phyloP scores from a whole-genome alignment of 2,329 filamentous ascomycete species.

The Pezicula radicicola region DNA sequence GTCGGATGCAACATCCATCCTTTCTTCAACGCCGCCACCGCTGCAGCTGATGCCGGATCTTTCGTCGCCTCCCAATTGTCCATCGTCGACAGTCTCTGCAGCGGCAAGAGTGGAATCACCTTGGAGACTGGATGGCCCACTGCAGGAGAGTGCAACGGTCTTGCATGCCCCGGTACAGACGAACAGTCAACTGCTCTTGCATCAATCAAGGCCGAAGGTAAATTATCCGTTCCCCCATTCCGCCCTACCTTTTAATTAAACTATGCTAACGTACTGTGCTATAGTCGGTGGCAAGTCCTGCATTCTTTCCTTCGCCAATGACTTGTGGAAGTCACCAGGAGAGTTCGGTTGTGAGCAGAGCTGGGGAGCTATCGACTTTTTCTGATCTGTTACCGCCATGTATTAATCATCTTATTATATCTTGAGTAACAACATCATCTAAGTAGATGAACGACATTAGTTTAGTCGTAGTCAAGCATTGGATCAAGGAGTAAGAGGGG shows the following conservation, averaged over 20 bases:
- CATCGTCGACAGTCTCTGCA: slow-evolving; percentile 68
- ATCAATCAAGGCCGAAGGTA: slow-evolving; percentile 55
- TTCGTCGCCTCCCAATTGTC: slow-evolving; percentile 75
- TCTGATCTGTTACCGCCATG: slow-evolving; percentile 1
- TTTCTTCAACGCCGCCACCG: slow-evolving; percentile 79
- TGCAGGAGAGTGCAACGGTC: slow-evolving; percentile 65
- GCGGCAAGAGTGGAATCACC: slow-evolving; percentile 70
- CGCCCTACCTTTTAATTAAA: too few species aligned
- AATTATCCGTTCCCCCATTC: too few species aligned
- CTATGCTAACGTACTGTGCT: too few species aligned
- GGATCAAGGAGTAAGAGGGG: too few species aligned
- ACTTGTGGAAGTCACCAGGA: slow-evolving; percentile 76
- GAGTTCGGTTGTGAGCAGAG: slow-evolving; percentile 71
- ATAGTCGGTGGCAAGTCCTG: slow-evolving; percentile 64
- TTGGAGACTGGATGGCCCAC: slow-evolving; percentile 91
- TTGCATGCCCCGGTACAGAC: slow-evolving; percentile 60
- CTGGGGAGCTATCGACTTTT: slow-evolving; percentile 57
- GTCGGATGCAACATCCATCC: slow-evolving; percentile 87
- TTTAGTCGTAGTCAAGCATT: too few species aligned
- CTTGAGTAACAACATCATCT: too few species aligned
- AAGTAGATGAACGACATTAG: too few species aligned
- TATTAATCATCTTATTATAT: too few species aligned
- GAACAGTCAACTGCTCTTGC: slow-evolving; percentile 73
- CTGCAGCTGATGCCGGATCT: slow-evolving; percentile 63
- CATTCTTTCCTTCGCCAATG: slow-evolving; percentile 80